Conservation (phyloP, 768 basidiomycete species). For the Multifurca ochricompacta region DNA sequence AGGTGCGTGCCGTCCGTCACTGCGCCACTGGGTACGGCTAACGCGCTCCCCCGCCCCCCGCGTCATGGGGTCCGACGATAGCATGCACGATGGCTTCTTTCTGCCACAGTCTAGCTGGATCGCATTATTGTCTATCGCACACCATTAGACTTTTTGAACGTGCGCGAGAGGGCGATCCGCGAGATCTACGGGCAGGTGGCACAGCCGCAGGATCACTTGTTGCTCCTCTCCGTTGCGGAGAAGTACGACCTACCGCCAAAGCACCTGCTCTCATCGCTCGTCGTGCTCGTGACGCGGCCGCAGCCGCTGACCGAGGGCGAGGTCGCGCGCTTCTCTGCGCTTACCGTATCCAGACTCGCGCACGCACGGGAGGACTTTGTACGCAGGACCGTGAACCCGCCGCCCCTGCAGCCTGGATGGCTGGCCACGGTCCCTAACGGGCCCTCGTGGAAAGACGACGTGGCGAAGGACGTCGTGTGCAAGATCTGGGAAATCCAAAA, state of each 20-base stretch:
- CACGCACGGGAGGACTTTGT: conserved; percentile 8
- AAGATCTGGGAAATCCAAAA: conserved; percentile 1
- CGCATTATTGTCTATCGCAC: conserved; percentile 7
- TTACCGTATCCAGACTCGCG: conserved; percentile 9
- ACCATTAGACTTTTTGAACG: conserved; percentile 11
- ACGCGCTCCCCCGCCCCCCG: neutral
- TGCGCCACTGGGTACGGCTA: neutral
- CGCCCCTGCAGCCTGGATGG: neutral
- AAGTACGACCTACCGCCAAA: conserved; percentile 1
- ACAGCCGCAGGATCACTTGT: neutral
- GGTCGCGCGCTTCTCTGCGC: neutral
- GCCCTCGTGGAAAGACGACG: neutral
- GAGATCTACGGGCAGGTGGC: neutral
- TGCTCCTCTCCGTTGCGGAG: conserved; percentile 7
- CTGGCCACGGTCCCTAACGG: neutral
- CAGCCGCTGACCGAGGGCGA: conserved; percentile 8
- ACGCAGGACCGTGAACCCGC: neutral
- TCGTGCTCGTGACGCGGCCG: neutral
- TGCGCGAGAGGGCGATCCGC: conserved; percentile 6
- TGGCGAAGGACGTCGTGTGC: neutral
- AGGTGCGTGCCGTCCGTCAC: neutral
- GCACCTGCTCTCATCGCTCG: neutral
- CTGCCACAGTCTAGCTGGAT: conserved; percentile 9
- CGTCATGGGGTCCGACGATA: neutral
- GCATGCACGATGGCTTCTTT: conserved; percentile 11